These are phyloP conservation scores for Penicillium sp. DNA, from an alignment of 2,329 filamentous ascomycete species.

Conservation along the genomic window DNA sequence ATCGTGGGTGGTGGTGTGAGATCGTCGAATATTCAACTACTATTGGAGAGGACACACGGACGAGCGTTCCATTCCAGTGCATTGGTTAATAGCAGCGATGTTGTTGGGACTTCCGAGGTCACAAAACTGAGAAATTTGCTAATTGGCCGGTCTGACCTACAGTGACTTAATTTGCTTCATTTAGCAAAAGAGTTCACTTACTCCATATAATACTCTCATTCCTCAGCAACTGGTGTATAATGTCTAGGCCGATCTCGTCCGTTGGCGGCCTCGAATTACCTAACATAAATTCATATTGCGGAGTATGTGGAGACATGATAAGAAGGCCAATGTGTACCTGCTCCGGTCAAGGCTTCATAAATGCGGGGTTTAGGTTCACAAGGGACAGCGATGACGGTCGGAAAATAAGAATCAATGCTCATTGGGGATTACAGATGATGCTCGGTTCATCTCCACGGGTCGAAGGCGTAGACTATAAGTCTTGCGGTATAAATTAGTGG, in stretches of 20 bases:
- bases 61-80: conserved; percentile 49
- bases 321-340: not conserved
- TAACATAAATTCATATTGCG: not conserved
- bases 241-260: not conserved
- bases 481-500: not conserved
- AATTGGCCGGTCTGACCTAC: not conserved
- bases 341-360: not conserved
- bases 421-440: not conserved
- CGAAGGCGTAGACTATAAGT: not conserved
- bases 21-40: conserved; percentile 40
- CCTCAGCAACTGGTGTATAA: not conserved
- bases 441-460: not conserved
- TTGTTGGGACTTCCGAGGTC: conserved; percentile 2
- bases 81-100: not conserved
- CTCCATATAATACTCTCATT: too few species aligned
- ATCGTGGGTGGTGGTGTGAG: conserved; percentile 56
- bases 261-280: not conserved
- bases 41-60: conserved; percentile 33
- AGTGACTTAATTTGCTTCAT: too few species aligned
- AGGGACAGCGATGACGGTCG: not conserved
- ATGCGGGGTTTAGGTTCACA: conserved; percentile 11
- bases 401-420: not conserved
- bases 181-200: too few species aligned
- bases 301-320: not conserved
- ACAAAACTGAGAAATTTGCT: not conserved